A percentile compares a stretch with the other conserved stretches of the same genome.
Evolutionary conservation across 441 rosid genomes (phyloP).

Genomic region (Erodium trifolium): DNA sequence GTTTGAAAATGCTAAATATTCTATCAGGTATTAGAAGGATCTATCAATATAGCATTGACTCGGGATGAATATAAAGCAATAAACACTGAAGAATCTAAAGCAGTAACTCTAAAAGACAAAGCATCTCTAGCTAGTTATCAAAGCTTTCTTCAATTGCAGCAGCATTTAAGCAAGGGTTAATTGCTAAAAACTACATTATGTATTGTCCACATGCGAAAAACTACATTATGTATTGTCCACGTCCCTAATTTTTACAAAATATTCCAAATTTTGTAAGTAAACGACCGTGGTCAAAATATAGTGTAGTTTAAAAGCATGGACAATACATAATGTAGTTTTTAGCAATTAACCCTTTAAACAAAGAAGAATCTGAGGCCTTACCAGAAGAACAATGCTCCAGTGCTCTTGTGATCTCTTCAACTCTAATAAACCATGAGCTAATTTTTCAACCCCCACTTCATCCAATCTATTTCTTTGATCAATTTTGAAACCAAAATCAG

Average conservation of each 20-base stretch:
- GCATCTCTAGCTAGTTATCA: background rate
- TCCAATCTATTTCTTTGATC: slow-evolving; percentile 41
- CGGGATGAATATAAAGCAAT: background rate
- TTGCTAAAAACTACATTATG: too few species aligned
- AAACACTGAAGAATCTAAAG: background rate
- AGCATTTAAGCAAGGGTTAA: background rate
- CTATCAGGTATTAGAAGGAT: background rate
- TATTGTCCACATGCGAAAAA: too few species aligned
- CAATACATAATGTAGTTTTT: too few species aligned
- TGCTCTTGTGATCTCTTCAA: slow-evolving; percentile 49
- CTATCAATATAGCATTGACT: background rate
- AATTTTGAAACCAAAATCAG: slow-evolving; percentile 30
- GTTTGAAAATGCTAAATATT: background rate
- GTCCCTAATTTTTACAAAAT: too few species aligned
- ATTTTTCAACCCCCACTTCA: slow-evolving; percentile 35
- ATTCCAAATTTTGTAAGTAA: too few species aligned
- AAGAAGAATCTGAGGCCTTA: slow-evolving; percentile 32
- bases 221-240: too few species aligned
- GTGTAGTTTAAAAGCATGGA: too few species aligned
- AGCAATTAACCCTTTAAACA: background rate
- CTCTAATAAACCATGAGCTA: slow-evolving; percentile 47
- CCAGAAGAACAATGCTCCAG: slow-evolving; percentile 71
- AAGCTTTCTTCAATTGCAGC: slow-evolving; percentile 5
- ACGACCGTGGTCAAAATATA: too few species aligned
- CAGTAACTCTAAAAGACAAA: background rate